These are phyloP conservation scores for Elongisporangium senticosum DNA, from an alignment of 352 stramenopile species.

Conservation along the genomic window DNA sequence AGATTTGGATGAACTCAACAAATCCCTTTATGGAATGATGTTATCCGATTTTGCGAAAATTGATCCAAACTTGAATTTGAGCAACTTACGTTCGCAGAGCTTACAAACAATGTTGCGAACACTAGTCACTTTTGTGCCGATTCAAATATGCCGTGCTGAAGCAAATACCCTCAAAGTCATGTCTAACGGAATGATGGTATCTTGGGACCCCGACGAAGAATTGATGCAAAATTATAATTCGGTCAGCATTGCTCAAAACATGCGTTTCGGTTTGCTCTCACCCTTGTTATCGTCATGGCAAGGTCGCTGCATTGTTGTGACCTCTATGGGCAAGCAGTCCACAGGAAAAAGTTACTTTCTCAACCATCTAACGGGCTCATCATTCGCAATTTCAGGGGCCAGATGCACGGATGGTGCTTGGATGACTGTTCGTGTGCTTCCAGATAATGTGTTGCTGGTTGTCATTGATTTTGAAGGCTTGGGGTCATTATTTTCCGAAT, in stretches of 20 bases:
- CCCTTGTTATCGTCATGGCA: constrained; percentile 33
- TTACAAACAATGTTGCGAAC: constrained; percentile 25
- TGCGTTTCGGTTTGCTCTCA: constrained; percentile 43
- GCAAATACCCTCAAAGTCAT: constrained; percentile 51
- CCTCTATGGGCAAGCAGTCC: constrained; percentile 68
- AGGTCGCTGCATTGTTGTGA: constrained; percentile 39
- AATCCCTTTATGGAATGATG: constrained; percentile 26
- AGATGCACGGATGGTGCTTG: constrained; percentile 63
- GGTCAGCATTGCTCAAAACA: constrained; percentile 38
- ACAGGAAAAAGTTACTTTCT: constrained; percentile 79
- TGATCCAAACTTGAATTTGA: constrained; percentile 1
- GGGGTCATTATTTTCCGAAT: constrained; percentile 73
- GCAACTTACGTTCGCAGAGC: constrained; percentile 7
- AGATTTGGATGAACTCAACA: constrained; percentile 30
- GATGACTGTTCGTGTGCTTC: constrained; percentile 47
- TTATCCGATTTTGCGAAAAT: constrained; percentile 14
- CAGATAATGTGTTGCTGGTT: constrained; percentile 42
- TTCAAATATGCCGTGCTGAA: constrained; percentile 70
- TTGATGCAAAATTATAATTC: constrained; percentile 16
- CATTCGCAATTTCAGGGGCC: constrained; percentile 60
- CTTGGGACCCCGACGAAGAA: constrained; percentile 12
- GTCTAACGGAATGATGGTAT: constrained; percentile 32
- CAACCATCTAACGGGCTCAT: constrained; percentile 69
- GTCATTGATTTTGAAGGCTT: constrained; percentile 77
- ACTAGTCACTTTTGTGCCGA: constrained; percentile 58